phyloP scores from a whole-genome alignment of 306 rosid species.

The Pyrus pyrifolia region DNA sequence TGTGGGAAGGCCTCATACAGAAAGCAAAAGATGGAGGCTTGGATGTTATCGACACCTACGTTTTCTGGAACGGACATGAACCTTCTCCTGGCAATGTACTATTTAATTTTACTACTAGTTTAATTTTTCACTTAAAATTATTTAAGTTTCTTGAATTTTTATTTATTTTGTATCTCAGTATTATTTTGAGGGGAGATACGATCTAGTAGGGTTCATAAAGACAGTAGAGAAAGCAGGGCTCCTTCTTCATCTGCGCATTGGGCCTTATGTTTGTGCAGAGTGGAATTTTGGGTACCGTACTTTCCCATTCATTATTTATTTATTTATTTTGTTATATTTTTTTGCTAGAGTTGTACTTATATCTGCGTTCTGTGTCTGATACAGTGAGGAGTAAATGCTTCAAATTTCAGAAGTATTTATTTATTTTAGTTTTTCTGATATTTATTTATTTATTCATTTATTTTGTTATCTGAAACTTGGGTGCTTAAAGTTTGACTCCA shows the following conservation, averaged over 20 bases:
- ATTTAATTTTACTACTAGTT: not conserved
- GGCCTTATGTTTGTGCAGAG: conserved; percentile 95
- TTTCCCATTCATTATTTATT: not conserved
- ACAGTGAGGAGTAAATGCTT: not conserved
- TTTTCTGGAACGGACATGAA: conserved; percentile 94
- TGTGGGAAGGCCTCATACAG: conserved; percentile 93
- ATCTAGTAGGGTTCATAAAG: conserved; percentile 80
- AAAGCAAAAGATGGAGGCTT: conserved; percentile 93
- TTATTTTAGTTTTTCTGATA: not conserved
- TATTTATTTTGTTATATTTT: not conserved
- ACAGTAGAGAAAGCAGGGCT: conserved; percentile 85
- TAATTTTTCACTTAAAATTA: not conserved
- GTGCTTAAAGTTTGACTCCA: conserved; percentile 14
- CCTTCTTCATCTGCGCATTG: conserved; percentile 89
- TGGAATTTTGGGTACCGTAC: conserved; percentile 90
- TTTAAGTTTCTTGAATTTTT: not conserved
- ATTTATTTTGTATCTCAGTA: conserved; percentile 43
- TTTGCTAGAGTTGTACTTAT: not conserved
- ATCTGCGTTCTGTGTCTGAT: not conserved
- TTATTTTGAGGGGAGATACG: conserved; percentile 86
- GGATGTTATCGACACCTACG: conserved; percentile 86
- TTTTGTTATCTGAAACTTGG: not conserved
- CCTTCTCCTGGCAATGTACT: conserved; percentile 88
- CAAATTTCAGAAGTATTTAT: not conserved
- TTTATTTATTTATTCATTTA: not conserved